Conservation (phyloP, 371 early-diverging fungal genomes). For the Rhizopus delemar region DNA sequence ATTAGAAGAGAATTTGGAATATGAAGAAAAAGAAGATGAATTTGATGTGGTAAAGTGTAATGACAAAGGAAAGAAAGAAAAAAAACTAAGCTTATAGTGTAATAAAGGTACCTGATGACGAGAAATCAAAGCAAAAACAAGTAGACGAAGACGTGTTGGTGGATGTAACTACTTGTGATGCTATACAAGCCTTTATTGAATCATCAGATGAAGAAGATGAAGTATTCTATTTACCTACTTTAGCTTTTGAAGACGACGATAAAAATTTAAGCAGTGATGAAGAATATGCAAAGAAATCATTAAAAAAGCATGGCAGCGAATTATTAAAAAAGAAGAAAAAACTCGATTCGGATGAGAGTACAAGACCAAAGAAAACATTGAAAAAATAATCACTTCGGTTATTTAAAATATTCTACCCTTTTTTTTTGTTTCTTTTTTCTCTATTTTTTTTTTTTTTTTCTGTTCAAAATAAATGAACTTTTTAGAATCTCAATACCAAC, state of each 20-base stretch:
- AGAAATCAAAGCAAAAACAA: constrained; percentile 44
- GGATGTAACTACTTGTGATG: constrained; percentile 65
- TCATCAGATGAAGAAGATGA: constrained; percentile 63
- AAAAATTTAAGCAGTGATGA: constrained; percentile 13
- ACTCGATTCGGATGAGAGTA: not conserved
- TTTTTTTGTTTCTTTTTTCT: constrained; percentile 6
- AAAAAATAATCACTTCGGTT: constrained; percentile 13
- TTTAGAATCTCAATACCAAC: constrained; percentile 5
- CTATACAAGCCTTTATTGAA: constrained; percentile 67
- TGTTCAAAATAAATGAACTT: constrained; percentile 3
- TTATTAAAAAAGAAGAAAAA: constrained; percentile 18
- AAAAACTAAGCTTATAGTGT: not conserved
- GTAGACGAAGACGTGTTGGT: constrained; percentile 61
- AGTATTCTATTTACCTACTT: constrained; percentile 35
- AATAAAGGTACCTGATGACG: constrained; percentile 52
- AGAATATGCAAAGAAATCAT: constrained; percentile 15
- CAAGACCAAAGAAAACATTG: constrained; percentile 14
- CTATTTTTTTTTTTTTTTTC: constrained; percentile 5
- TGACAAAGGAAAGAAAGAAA: too few species aligned
- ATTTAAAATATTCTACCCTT: not conserved
- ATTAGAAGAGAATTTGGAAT: constrained; percentile 89
- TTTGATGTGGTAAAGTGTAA: constrained; percentile 73
- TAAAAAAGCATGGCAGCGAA: constrained; percentile 1
- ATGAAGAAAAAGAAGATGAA: constrained; percentile 90
- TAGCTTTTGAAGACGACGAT: constrained; percentile 20